Percentiles rank a stretch among this genome's conserved stretches.
phyloP scores from a whole-genome alignment of 23 red algal genomes.

The Gracilaria vermiculophylla region DNA sequence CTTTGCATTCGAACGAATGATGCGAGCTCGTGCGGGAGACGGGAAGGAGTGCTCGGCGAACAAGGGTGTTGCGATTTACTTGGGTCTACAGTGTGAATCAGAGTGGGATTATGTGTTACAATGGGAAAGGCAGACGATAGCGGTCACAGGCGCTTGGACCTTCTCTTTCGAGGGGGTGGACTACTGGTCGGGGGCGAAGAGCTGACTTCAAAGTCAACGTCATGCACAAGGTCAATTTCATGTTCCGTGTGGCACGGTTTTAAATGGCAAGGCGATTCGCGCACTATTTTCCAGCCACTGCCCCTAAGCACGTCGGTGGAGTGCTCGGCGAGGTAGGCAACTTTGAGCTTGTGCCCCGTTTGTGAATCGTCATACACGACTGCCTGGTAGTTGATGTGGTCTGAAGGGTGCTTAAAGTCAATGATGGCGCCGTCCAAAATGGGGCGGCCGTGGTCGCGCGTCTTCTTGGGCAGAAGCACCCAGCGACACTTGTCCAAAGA shows the following conservation, averaged over 20 bases:
- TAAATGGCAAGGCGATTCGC: background rate
- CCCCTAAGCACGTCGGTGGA: constrained; percentile 44
- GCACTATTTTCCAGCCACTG: constrained; percentile 20
- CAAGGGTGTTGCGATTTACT: no score
- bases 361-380: constrained; percentile 23
- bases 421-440: constrained; percentile 36
- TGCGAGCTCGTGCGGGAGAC: background rate
- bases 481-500: constrained; percentile 21
- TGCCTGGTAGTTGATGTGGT: constrained; percentile 31
- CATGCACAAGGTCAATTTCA: background rate
- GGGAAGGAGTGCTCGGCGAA: background rate
- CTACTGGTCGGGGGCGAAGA: background rate
- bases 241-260: background rate
- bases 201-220: background rate
- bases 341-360: constrained; percentile 24
- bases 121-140: background rate
- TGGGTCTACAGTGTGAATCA: no score
- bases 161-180: background rate
- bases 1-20: background rate
- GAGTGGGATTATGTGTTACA: no score
- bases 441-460: background rate
- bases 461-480: constrained; percentile 22
- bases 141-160: background rate
- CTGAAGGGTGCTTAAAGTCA: constrained; percentile 26
- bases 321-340: constrained; percentile 23